Conservation (phyloP, 441 rosid species). For the Adansonia rubrostipa region DNA sequence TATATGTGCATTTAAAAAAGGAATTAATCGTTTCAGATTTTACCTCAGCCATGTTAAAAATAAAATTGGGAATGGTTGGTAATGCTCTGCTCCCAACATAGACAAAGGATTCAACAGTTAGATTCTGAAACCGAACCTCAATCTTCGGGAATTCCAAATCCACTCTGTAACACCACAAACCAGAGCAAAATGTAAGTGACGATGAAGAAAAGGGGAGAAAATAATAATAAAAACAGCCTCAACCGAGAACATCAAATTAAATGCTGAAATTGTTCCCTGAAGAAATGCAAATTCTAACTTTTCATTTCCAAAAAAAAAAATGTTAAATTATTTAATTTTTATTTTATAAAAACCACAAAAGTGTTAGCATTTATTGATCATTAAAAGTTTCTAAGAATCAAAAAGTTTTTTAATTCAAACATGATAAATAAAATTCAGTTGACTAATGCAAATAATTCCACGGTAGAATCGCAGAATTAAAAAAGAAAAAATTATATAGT, state of each 20-base stretch:
- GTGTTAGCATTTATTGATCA: neutral
- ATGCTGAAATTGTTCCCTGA: neutral
- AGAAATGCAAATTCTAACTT: conserved; percentile 13
- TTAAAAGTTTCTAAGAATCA: neutral
- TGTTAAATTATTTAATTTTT: neutral
- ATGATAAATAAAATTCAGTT: neutral
- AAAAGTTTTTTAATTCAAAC: neutral
- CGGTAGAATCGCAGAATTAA: neutral
- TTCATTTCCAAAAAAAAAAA: neutral
- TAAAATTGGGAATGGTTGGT: conserved; percentile 93
- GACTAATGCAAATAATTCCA: neutral
- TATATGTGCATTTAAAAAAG: conserved; percentile 6
- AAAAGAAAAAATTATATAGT: neutral
- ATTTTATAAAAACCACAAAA: neutral
- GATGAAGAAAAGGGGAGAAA: neutral
- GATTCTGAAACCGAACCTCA: conserved; percentile 84
- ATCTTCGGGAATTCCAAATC: conserved; percentile 87
- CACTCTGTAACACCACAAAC: conserved; percentile 54
- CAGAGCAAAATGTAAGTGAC: neutral
- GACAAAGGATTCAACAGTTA: conserved; percentile 82
- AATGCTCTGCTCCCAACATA: conserved; percentile 95
- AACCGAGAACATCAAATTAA: neutral
- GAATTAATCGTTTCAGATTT: neutral
- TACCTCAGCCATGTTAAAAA: conserved; percentile 92
- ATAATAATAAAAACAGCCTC: neutral